phyloP scores from a whole-genome alignment of 2,329 filamentous ascomycete species.

The Aureobasidium sp. region DNA sequence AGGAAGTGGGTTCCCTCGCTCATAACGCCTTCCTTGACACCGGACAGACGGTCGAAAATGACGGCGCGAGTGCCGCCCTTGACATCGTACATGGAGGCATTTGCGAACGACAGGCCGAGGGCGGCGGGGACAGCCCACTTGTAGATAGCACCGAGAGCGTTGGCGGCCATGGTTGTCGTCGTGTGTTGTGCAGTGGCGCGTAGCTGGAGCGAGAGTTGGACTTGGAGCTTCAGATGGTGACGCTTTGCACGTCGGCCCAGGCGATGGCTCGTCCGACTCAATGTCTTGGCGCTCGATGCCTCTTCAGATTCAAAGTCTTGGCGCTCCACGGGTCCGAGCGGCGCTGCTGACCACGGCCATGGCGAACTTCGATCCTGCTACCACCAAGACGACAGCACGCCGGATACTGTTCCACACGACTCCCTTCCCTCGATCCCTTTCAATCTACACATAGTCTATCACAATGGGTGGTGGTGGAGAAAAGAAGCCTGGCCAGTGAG shows the following conservation, averaged over 20 bases:
- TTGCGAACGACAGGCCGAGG: constrained; percentile 56
- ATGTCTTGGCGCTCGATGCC: constrained; percentile 7
- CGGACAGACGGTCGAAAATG: constrained; percentile 89
- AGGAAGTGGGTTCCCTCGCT: constrained; percentile 98
- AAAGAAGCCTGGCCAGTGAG: constrained; percentile 34
- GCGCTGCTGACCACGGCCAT: constrained; percentile 8
- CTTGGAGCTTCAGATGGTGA: background rate
- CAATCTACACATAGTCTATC: constrained; percentile 7
- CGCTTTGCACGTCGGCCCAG: background rate
- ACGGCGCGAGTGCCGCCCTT: constrained; percentile 89
- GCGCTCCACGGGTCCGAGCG: background rate
- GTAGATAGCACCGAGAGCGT: constrained; percentile 54
- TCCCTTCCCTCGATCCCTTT: background rate
- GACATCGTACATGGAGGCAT: constrained; percentile 91
- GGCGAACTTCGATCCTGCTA: constrained; percentile 12
- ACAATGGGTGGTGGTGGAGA: constrained; percentile 35
- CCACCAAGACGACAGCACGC: background rate
- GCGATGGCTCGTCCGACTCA: background rate
- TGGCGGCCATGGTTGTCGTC: constrained; percentile 25
- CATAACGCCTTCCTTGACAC: constrained; percentile 85
- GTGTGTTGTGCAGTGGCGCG: background rate
- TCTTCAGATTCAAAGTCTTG: constrained; percentile 5
- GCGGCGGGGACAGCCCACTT: constrained; percentile 64
- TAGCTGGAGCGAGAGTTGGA: background rate
- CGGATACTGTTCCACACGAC: background rate